Evolutionary conservation across 192 early-diverging fungal species (phyloP).

Genomic region (Dimargaris xerosporica): DNA sequence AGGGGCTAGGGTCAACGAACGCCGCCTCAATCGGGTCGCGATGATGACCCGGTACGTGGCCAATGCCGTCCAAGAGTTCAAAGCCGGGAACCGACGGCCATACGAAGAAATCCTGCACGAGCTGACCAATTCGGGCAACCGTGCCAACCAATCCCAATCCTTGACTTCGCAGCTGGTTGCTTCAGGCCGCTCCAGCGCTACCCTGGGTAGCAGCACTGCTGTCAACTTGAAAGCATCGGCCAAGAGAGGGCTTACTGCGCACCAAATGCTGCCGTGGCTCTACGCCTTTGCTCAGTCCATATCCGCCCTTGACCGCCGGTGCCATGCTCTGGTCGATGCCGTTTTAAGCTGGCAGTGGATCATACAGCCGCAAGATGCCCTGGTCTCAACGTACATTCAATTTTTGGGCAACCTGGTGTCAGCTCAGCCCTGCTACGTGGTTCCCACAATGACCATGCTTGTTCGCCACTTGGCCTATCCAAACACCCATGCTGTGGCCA

Average conservation of each 20-base stretch:
- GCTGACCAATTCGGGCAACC: not conserved
- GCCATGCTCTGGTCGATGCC: conserved; percentile 35
- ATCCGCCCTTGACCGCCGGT: conserved; percentile 23
- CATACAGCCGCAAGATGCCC: conserved; percentile 22
- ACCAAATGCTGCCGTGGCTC: conserved; percentile 9
- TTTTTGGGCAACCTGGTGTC: conserved; percentile 60
- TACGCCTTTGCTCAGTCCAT: not conserved
- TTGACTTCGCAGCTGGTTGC: not conserved
- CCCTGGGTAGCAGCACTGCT: not conserved
- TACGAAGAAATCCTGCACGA: conserved; percentile 10
- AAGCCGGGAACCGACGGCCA: not conserved
- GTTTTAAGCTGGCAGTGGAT: conserved; percentile 45
- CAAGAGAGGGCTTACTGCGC: not conserved
- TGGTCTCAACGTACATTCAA: conserved; percentile 38
- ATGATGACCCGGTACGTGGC: conserved; percentile 8
- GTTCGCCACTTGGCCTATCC: conserved; percentile 16
- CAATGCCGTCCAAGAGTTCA: conserved; percentile 3
- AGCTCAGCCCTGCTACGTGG: conserved; percentile 50
- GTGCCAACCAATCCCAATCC: not conserved
- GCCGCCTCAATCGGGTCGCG: not conserved
- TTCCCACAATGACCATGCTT: conserved; percentile 40
- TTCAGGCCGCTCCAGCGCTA: not conserved
- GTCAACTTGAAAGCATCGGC: too few species aligned
- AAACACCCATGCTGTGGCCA: not conserved
- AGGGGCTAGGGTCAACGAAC: too few species aligned